phyloP scores from a whole-genome alignment of 306 rosid species.

The Luffa acutangula region DNA sequence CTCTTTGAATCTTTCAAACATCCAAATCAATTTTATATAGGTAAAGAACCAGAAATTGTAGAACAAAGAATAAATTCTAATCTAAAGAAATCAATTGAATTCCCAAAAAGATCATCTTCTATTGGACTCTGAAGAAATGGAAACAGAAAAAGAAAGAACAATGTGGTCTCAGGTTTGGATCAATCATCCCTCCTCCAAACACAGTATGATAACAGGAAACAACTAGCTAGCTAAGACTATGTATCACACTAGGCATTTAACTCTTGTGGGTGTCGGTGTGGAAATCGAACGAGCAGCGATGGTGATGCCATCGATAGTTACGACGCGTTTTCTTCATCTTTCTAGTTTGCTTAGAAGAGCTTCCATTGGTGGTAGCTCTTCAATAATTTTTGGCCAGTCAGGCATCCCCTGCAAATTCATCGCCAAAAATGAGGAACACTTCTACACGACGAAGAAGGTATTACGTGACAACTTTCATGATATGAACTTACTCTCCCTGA shows the following conservation, averaged over 20 bases:
- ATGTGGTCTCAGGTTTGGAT: background rate
- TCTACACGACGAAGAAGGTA: no score
- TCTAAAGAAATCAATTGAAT: background rate
- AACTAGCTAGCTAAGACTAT: background rate
- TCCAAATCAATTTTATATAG: background rate
- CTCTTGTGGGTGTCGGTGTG: background rate
- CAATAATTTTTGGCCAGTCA: conserved; percentile 74
- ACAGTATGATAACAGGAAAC: background rate
- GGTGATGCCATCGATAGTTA: background rate
- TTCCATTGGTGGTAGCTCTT: conserved; percentile 85
- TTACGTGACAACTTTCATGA: background rate
- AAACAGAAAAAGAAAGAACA: background rate
- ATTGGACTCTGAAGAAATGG: background rate
- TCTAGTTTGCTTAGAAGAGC: conserved; percentile 87
- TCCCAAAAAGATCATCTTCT: background rate
- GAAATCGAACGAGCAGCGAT: background rate
- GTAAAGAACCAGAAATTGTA: background rate
- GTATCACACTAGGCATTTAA: background rate
- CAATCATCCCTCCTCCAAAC: background rate
- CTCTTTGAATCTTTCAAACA: background rate
- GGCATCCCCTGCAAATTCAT: conserved; percentile 76
- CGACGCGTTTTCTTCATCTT: conserved; percentile 32
- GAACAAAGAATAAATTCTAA: background rate
- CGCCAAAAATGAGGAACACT: background rate
- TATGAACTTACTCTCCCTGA: conserved; percentile 70